These are phyloP conservation scores for Phialophora expanda DNA, from an alignment of 2,329 filamentous ascomycete genomes.

Conservation along the genomic window DNA sequence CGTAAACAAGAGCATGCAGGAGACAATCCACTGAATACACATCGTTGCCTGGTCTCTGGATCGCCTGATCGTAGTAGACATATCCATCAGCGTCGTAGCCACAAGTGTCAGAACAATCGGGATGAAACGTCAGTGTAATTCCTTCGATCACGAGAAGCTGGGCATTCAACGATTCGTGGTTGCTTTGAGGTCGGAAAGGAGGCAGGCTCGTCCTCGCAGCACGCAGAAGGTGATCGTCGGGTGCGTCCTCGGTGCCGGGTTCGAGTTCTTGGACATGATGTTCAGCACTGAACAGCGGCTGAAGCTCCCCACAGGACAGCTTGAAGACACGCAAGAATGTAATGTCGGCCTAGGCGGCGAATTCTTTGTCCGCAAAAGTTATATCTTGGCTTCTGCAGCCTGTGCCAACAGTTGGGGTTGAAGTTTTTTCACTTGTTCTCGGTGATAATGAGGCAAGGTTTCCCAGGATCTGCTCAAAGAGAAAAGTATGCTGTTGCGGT, in stretches of 20 bases:
- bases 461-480: too few species aligned
- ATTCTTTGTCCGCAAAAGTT: too few species aligned
- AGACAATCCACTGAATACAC: neutral
- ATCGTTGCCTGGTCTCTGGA: neutral
- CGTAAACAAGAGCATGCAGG: neutral
- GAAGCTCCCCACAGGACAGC: neutral
- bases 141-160: slow-evolving; percentile 7
- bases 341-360: too few species aligned
- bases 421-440: too few species aligned
- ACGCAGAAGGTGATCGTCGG: neutral
- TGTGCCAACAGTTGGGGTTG: too few species aligned
- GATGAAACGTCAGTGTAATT: neutral
- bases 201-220: neutral
- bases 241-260: too few species aligned
- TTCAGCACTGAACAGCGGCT: neutral
- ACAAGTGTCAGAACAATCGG: neutral
- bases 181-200: neutral
- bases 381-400: too few species aligned
- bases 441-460: too few species aligned
- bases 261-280: neutral
- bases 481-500: too few species aligned
- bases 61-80: neutral
- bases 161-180: neutral
- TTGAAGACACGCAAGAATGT: slow-evolving; percentile 3
- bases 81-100: neutral